Percentiles rank a stretch among this genome's conserved stretches.
These are phyloP conservation scores for Tilletia setariae DNA, from an alignment of 1,284 basidiomycete species.

Conservation along the genomic window DNA sequence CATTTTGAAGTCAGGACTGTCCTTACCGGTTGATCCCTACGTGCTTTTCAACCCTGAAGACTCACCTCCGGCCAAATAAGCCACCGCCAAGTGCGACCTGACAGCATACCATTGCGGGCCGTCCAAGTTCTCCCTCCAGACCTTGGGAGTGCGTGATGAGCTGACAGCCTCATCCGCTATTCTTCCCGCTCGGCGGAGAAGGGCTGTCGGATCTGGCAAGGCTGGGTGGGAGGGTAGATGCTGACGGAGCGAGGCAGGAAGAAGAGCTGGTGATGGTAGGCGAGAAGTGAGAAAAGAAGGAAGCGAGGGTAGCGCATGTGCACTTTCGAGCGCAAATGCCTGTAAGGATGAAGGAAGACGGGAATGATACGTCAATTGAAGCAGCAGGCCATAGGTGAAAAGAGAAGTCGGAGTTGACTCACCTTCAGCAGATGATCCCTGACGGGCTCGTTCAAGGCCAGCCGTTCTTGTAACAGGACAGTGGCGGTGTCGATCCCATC, in stretches of 20 bases:
- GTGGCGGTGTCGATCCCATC: neutral
- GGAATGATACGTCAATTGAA: neutral
- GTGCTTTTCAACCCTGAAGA: too few relatives aligned
- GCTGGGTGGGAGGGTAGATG: neutral
- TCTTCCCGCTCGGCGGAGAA: neutral
- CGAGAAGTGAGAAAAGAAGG: neutral
- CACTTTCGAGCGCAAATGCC: conserved; percentile 6
- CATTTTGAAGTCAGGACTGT: too few relatives aligned
- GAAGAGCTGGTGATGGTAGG: too few relatives aligned
- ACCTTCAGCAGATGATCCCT: conserved; percentile 2
- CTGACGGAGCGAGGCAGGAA: neutral
- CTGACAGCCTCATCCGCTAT: conserved; percentile 1
- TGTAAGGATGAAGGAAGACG: neutral
- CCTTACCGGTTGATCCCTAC: too few relatives aligned
- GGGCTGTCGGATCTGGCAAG: neutral
- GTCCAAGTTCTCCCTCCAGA: neutral
- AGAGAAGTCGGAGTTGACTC: neutral
- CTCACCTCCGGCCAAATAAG: conserved; percentile 13
- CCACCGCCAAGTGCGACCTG: neutral
- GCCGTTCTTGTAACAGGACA: neutral
- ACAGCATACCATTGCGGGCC: conserved; percentile 8
- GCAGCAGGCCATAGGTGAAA: neutral
- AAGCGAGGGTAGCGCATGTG: conserved; percentile 1
- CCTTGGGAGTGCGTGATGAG: neutral
- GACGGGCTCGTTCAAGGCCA: conserved; percentile 4